Conservation (phyloP, 164 flowering plant species). For the Berberis thunbergii region DNA sequence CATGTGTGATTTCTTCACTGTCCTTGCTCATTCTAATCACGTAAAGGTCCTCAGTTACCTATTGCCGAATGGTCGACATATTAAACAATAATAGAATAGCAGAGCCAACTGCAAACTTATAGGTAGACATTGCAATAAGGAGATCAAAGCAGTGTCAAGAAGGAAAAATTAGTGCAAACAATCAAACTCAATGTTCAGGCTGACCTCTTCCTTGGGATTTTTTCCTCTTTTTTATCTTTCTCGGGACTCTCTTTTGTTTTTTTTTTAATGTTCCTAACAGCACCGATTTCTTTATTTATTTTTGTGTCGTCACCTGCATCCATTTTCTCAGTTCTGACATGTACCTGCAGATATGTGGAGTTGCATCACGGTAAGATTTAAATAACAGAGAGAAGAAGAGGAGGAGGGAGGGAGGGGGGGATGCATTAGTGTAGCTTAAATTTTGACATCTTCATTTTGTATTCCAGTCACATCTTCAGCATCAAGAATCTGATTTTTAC, state of each 20-base stretch:
- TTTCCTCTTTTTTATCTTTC: background rate
- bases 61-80: background rate
- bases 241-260: background rate
- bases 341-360: background rate
- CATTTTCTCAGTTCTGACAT: background rate
- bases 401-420: background rate
- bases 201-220: conserved; percentile 1
- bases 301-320: background rate
- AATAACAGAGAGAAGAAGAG: background rate
- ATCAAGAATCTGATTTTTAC: background rate
- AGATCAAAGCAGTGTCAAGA: background rate
- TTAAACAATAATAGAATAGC: background rate
- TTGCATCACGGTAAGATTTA: background rate
- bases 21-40: background rate
- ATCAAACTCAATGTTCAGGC: background rate
- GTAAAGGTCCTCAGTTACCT: conserved; percentile 4
- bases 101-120: background rate
- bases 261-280: background rate
- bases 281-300: background rate
- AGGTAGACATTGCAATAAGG: background rate
- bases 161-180: background rate
- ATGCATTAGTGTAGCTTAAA: background rate
- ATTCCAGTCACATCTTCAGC: background rate
- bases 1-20: background rate
- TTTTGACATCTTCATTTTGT: conserved; percentile 7